Evolutionary conservation across 2,329 filamentous ascomycete genomes (phyloP).

Genomic region (Colletotrichum chrysophilum): DNA sequence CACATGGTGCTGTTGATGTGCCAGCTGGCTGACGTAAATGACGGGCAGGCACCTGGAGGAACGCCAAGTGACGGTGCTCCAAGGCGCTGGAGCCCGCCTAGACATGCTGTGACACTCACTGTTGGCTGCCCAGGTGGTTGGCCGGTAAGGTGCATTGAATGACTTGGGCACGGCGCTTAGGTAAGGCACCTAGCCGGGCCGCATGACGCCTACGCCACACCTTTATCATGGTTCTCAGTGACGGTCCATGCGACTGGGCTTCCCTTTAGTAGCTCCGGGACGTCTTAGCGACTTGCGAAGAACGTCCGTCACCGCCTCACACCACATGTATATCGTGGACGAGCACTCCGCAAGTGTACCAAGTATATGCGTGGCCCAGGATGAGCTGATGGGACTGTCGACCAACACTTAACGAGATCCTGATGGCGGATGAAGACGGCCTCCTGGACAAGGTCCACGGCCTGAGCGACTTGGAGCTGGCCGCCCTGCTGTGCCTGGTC

Average conservation of each 20-base stretch:
- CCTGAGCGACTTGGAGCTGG: conserved; percentile 87
- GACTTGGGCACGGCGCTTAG: not conserved
- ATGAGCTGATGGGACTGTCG: conserved; percentile 15
- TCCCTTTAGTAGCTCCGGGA: not conserved
- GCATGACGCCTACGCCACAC: conserved; percentile 9
- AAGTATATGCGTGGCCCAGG: not conserved
- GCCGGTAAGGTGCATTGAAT: not conserved
- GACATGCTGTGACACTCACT: not conserved
- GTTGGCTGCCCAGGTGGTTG: not conserved
- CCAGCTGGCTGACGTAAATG: conserved; percentile 16
- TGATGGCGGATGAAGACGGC: conserved; percentile 63
- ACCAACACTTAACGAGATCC: conserved; percentile 18
- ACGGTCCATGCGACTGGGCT: not conserved
- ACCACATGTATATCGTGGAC: not conserved
- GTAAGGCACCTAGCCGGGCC: not conserved
- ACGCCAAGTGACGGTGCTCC: not conserved
- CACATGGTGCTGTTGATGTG: not conserved
- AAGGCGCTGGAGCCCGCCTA: not conserved
- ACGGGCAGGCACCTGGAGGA: not conserved
- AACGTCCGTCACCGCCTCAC: not conserved
- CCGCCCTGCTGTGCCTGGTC: conserved; percentile 80
- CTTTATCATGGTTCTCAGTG: not conserved
- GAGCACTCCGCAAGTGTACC: conserved; percentile 1
- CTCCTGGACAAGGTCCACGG: conserved; percentile 75
- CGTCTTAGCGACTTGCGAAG: not conserved